Conservation (phyloP, 2,329 filamentous ascomycete genomes). For the Phialophora expanda region DNA sequence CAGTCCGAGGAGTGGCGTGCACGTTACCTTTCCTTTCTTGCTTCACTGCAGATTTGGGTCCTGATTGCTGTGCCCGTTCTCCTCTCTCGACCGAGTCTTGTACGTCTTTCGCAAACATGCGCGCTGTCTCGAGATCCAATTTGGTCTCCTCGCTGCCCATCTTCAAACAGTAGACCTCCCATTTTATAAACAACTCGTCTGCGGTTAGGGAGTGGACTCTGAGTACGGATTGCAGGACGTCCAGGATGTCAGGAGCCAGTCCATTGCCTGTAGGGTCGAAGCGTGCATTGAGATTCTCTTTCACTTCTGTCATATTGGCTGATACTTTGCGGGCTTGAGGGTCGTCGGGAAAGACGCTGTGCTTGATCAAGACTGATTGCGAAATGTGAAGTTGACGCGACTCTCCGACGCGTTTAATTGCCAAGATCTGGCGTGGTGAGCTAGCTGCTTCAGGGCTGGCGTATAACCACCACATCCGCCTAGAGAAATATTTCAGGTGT, state of each 20-base stretch:
- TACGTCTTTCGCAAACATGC: constrained; percentile 82
- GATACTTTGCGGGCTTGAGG: not conserved
- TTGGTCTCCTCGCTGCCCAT: constrained; percentile 81
- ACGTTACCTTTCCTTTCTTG: constrained; percentile 67
- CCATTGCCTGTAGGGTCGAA: constrained; percentile 62
- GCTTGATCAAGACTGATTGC: not conserved
- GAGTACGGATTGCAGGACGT: constrained; percentile 84
- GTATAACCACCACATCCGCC: not conserved
- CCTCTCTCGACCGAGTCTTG: constrained; percentile 83
- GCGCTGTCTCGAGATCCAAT: constrained; percentile 71
- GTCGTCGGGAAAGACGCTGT: not conserved
- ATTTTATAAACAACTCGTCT: constrained; percentile 96
- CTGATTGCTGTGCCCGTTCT: constrained; percentile 65
- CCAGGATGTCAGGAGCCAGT: constrained; percentile 76
- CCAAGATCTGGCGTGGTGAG: not conserved
- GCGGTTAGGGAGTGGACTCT: constrained; percentile 78
- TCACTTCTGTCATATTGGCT: constrained; percentile 50
- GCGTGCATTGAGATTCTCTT: constrained; percentile 62
- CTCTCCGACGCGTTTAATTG: not conserved
- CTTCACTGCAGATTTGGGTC: constrained; percentile 60
- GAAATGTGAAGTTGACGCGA: not conserved
- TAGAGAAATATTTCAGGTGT: not conserved
- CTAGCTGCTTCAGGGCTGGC: not conserved
- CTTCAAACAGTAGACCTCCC: constrained; percentile 97
- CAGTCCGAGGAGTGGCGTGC: constrained; percentile 63